phyloP scores from a whole-genome alignment of 768 basidiomycete species.

The Lactifluus piperatus region DNA sequence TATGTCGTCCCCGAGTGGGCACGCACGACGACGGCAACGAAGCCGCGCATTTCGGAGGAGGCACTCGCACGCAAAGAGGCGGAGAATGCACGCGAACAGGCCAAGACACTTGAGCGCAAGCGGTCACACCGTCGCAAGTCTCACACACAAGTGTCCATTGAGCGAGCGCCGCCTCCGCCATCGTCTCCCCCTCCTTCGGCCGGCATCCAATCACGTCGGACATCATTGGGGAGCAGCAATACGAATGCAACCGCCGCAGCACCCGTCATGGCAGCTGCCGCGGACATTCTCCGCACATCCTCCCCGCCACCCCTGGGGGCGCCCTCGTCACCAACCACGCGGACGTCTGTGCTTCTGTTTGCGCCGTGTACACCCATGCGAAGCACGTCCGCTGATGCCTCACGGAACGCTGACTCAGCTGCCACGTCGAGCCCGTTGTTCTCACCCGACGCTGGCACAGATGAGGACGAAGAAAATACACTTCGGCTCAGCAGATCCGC shows the following conservation, averaged over 20 bases:
- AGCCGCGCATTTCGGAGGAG: constrained; percentile 58
- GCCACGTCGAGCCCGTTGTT: constrained; percentile 19
- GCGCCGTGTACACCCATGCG: constrained; percentile 16
- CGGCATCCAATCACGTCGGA: not conserved
- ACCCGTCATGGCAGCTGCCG: constrained; percentile 9
- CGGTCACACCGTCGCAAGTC: constrained; percentile 1
- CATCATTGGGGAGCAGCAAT: not conserved
- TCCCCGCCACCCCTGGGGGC: not conserved
- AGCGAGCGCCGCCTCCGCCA: no score
- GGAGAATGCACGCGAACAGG: constrained; percentile 7
- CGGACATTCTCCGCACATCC: constrained; percentile 8
- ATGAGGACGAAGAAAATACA: not conserved
- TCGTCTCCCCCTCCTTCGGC: no score
- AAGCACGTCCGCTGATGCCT: not conserved
- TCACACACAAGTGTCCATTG: not conserved
- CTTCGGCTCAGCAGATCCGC: not conserved
- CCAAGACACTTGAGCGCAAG: constrained; percentile 11
- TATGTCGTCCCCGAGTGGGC: constrained; percentile 68
- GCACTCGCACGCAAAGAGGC: constrained; percentile 21
- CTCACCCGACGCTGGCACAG: constrained; percentile 19
- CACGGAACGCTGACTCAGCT: not conserved
- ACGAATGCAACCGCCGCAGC: not conserved
- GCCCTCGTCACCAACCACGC: not conserved
- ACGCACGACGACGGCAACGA: constrained; percentile 52
- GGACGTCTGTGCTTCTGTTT: not conserved